These are phyloP conservation scores for Ustulina deusta DNA, from an alignment of 2,329 filamentous ascomycete genomes.

Conservation along the genomic window DNA sequence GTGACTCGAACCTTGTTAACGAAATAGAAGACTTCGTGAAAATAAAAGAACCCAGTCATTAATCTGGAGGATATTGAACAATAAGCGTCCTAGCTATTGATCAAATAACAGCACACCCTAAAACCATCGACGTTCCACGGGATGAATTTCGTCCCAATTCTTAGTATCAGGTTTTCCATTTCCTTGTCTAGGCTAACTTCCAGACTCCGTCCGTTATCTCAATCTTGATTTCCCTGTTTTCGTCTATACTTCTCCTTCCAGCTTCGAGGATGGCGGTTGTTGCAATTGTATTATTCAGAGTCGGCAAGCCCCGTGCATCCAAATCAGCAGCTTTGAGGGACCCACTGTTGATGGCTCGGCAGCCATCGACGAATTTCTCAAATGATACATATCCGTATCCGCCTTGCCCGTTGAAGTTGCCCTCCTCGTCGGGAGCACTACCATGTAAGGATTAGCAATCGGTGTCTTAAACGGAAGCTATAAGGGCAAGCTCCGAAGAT, in stretches of 20 bases:
- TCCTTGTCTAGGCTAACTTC: constrained; percentile 66
- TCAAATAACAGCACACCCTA: neutral
- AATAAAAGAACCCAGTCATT: neutral
- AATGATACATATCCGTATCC: constrained; percentile 95
- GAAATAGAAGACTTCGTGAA: neutral
- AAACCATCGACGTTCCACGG: neutral
- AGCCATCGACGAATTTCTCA: constrained; percentile 95
- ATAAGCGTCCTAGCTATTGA: neutral
- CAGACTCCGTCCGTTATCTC: constrained; percentile 73
- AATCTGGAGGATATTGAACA: neutral
- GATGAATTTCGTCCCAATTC: neutral
- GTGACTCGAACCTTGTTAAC: neutral
- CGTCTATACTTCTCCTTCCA: constrained; percentile 85
- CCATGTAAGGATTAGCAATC: constrained; percentile 4
- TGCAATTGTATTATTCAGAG: constrained; percentile 87
- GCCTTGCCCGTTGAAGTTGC: constrained; percentile 90
- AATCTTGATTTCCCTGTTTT: constrained; percentile 82
- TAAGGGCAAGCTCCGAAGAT: neutral
- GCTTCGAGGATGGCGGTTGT: constrained; percentile 94
- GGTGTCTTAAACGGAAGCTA: neutral
- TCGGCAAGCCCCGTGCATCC: constrained; percentile 84
- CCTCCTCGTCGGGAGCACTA: constrained; percentile 86
- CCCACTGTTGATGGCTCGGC: constrained; percentile 81
- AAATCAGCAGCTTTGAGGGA: constrained; percentile 78
- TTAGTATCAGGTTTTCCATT: constrained; percentile 11